Base-by-base conservation (phyloP, 2,329 filamentous ascomycete genomes). In the Tolypocladium tropicale region DNA sequence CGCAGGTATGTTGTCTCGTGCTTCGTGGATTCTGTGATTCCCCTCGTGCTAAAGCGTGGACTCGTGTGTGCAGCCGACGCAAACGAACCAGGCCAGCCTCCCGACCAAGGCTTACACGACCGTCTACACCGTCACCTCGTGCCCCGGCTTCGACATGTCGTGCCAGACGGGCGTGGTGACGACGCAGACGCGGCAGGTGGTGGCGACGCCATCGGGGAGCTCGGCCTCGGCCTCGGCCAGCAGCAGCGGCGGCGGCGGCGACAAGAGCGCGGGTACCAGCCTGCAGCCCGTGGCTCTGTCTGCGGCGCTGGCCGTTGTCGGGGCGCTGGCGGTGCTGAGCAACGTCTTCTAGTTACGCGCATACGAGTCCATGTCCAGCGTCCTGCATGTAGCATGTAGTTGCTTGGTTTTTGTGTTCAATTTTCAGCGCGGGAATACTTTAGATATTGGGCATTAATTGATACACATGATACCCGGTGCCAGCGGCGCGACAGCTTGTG, bases 41-140 rank as follows among this genome's bases (percentile, higher is more conserved):
- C 36, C 3, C 16, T 18, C 16, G 23, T 49, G 28, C 55, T 52
- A 36, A 56, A n/a, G n/a, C 28, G 21, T 28, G 32, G 7, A 18
- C 33, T 18, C 23, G 4, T 21, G n/a, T n/a, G n/a, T n/a, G 18
- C 52, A 63, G 61, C 25, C 57, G 16, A 59, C 59, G 6, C 36
- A 12, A 16, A 58, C 56, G 23, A 41, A 21, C 2, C 14, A 46
- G 12, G 34, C 23, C 6, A 57, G 39, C 33, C 25, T 56, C 33
- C 58, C 60, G 4, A 63, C 62, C 4, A 23, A 50, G 14, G 55
- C 59, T 6, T 59, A 60, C 53, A 67, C 64, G 32, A 65, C 62
- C 2, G 61, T 61, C 5, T 66, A 62, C 43, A 66, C 64, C 10
- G 48, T 66, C 37, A 65, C 64, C 4, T 63, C 64, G 10, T 67